Percentiles rank a stretch among this genome's conserved stretches.
Evolutionary conservation across 192 early-diverging fungal genomes (phyloP).

Genomic region (Coemansia sp.): DNA sequence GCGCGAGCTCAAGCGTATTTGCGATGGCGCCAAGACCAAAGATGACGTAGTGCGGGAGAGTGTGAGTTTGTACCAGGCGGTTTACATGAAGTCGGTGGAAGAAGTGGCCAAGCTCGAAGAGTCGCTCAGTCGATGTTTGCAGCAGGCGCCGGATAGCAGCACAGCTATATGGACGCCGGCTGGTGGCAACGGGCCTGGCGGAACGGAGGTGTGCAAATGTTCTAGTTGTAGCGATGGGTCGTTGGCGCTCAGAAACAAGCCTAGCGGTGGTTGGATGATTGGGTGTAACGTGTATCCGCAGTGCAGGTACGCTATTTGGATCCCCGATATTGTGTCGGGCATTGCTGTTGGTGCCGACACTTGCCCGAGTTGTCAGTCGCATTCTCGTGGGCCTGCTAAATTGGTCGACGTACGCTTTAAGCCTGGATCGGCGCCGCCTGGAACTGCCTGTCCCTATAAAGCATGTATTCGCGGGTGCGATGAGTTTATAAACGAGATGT

Average conservation of each 20-base stretch:
- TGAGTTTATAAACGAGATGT: constrained; percentile 48
- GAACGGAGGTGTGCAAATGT: constrained; percentile 34
- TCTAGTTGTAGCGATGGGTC: constrained; percentile 18
- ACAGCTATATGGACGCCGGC: constrained; percentile 14
- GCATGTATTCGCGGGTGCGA: constrained; percentile 52
- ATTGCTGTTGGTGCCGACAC: constrained; percentile 15
- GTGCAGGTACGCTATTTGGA: constrained; percentile 49
- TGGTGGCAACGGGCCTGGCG: neutral
- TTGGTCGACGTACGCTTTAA: constrained; percentile 38
- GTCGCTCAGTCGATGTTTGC: constrained; percentile 45
- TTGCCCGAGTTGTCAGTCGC: constrained; percentile 31
- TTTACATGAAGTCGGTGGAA: constrained; percentile 61
- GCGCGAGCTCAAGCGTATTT: constrained; percentile 72
- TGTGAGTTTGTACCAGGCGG: constrained; percentile 69
- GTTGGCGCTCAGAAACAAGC: constrained; percentile 10
- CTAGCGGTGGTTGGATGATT: constrained; percentile 33
- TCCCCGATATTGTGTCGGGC: constrained; percentile 32
- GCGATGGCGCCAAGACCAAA: constrained; percentile 64
- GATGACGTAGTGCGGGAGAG: constrained; percentile 70
- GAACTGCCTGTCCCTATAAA: constrained; percentile 20
- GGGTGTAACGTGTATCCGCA: constrained; percentile 56
- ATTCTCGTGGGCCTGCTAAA: constrained; percentile 17
- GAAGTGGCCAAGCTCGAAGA: constrained; percentile 58
- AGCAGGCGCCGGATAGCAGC: constrained; percentile 14
- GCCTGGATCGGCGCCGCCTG: constrained; percentile 39